These are phyloP conservation scores for Hydnomerulius pinastri DNA, from an alignment of 768 basidiomycete genomes.

Conservation along the genomic window DNA sequence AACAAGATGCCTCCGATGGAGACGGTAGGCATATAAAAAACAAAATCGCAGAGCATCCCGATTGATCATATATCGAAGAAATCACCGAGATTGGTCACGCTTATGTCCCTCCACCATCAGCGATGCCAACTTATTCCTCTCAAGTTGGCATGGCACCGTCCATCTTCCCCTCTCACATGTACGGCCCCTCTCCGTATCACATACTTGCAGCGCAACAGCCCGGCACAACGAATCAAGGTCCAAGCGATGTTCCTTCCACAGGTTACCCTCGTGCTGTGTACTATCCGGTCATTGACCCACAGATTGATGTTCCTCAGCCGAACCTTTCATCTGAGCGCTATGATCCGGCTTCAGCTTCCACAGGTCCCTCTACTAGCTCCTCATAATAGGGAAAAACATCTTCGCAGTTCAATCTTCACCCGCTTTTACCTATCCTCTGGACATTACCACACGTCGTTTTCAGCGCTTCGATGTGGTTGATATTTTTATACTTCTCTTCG, in stretches of 20 bases:
- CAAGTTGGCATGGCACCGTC: conserved; percentile 17
- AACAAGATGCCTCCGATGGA: conserved; percentile 28
- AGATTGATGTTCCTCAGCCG: conserved; percentile 30
- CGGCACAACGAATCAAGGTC: conserved; percentile 11
- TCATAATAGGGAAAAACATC: conserved; percentile 10
- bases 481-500: neutral
- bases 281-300: conserved; percentile 44
- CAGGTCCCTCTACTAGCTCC: conserved; percentile 5
- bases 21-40: conserved; percentile 12
- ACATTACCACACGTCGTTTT: neutral
- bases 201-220: conserved; percentile 23
- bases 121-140: conserved; percentile 15
- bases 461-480: neutral
- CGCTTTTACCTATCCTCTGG: neutral
- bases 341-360: conserved; percentile 24
- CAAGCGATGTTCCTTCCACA: conserved; percentile 26
- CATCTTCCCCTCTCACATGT: conserved; percentile 28
- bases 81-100: conserved; percentile 6
- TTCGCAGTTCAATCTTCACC: neutral
- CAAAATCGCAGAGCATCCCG: conserved; percentile 2
- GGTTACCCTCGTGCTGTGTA: conserved; percentile 32
- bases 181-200: conserved; percentile 31
- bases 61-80: conserved; percentile 3
- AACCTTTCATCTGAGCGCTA: conserved; percentile 38
- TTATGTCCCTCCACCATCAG: conserved; percentile 14